Evolutionary conservation across 495 filamentous ascomycete genomes (phyloP).

Genomic region (Aspergillus carlsbadensis): DNA sequence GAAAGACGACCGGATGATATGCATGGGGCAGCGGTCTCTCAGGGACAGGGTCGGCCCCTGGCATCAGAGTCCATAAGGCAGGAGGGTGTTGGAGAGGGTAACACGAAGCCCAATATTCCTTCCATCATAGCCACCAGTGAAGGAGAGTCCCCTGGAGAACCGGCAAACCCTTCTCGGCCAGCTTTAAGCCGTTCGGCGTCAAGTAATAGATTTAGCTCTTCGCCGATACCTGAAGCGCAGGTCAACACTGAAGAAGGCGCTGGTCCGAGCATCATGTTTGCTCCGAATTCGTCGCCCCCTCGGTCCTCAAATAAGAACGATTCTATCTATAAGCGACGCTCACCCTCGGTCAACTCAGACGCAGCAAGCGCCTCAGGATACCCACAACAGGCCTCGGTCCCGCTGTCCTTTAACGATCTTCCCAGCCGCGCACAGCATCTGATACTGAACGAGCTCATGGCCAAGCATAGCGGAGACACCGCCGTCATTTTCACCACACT

Average conservation of each 20-base stretch:
- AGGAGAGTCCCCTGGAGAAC: slow-evolving; percentile 36
- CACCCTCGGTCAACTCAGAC: slow-evolving; percentile 25
- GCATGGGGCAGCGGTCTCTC: slow-evolving; percentile 7
- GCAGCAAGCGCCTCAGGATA: slow-evolving; percentile 43
- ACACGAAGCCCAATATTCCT: slow-evolving; percentile 31
- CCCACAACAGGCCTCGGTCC: slow-evolving; percentile 54
- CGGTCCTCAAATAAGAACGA: slow-evolving; percentile 33
- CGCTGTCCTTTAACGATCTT: slow-evolving; percentile 82
- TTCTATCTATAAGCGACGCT: slow-evolving; percentile 54
- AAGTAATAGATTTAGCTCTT: slow-evolving; percentile 64
- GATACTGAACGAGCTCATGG: slow-evolving; percentile 82
- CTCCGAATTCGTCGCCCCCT: slow-evolving; percentile 47
- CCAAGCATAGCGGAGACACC: slow-evolving; percentile 65
- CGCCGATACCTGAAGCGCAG: slow-evolving; percentile 70
- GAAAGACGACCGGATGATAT: slow-evolving; percentile 36
- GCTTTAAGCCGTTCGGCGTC: slow-evolving; percentile 35
- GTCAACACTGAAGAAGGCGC: slow-evolving; percentile 62
- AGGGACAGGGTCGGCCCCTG: background rate
- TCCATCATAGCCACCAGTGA: slow-evolving; percentile 50
- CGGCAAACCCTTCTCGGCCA: slow-evolving; percentile 26
- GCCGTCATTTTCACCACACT: slow-evolving; percentile 82
- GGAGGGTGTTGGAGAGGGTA: background rate
- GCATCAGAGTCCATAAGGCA: slow-evolving; percentile 14
- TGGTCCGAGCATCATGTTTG: slow-evolving; percentile 79
- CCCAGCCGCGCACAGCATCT: slow-evolving; percentile 80